A percentile compares a stretch with the other conserved stretches of the same genome.
These are phyloP conservation scores for Lachnellula arida DNA, from an alignment of 2,329 filamentous ascomycete species.

Conservation along the genomic window DNA sequence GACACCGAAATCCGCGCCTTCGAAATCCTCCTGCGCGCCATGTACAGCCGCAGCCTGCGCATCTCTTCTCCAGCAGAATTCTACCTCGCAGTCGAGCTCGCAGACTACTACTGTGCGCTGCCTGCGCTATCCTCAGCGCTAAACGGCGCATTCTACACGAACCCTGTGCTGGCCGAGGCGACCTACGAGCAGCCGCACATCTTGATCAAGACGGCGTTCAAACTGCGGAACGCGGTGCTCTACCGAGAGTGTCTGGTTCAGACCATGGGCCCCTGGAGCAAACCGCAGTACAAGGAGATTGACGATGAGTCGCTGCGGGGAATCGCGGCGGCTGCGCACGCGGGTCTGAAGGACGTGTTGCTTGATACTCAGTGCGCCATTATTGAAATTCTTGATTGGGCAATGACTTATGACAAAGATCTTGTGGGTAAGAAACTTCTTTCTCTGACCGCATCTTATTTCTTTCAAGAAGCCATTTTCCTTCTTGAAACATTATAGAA, in stretches of 20 bases:
- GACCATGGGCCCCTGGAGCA: background rate
- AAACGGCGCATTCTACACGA: background rate
- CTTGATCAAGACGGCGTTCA: background rate
- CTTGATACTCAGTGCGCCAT: background rate
- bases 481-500: too few species aligned
- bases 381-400: background rate
- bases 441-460: background rate
- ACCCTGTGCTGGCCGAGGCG: background rate
- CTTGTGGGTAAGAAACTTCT: background rate
- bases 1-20: background rate
- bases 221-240: background rate
- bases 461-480: too few species aligned
- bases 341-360: background rate
- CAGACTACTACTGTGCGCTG: slow-evolving; percentile 2
- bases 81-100: background rate
- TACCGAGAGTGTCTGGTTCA: background rate
- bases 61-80: background rate
- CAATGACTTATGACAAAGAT: background rate
- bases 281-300: background rate
- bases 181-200: background rate
- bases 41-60: background rate
- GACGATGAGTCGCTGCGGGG: background rate
- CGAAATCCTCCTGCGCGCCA: background rate
- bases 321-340: background rate
- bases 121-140: background rate